Conservation (phyloP, 2,329 filamentous ascomycete genomes). For the Alternaria gansuensis region DNA sequence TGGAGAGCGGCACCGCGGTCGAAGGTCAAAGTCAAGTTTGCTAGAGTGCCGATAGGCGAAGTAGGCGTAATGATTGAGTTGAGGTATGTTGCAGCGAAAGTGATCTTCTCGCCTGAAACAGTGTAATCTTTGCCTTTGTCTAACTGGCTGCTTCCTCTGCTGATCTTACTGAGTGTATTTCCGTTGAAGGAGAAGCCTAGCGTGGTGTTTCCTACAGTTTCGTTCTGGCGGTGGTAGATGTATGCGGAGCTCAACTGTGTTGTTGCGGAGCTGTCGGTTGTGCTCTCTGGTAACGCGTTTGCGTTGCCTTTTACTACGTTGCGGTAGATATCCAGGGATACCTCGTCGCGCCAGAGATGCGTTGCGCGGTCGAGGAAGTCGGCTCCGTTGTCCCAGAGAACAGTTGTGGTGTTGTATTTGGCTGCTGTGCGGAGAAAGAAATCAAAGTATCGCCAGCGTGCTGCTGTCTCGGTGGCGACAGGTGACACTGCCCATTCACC, state of each 20-base stretch:
- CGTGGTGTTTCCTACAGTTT: constrained; percentile 54
- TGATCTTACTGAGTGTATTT: constrained; percentile 58
- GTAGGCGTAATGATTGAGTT: constrained; percentile 55
- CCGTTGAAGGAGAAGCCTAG: constrained; percentile 65
- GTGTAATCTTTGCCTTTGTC: constrained; percentile 58
- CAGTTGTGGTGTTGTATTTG: constrained; percentile 60
- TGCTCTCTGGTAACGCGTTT: constrained; percentile 64
- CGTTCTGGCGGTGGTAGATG: constrained; percentile 62
- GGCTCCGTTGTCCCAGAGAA: constrained; percentile 68
- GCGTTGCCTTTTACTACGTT: constrained; percentile 55
- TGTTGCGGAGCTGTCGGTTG: constrained; percentile 58
- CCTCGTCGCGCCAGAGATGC: constrained; percentile 61
- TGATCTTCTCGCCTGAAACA: constrained; percentile 56
- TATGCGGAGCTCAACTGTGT: constrained; percentile 63
- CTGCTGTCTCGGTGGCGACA: constrained; percentile 62
- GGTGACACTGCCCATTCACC: constrained; percentile 66
- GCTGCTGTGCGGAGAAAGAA: constrained; percentile 60
- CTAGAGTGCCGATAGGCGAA: constrained; percentile 58
- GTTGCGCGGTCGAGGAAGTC: constrained; percentile 64
- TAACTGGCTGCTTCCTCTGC: constrained; percentile 52
- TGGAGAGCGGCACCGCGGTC: constrained; percentile 59
- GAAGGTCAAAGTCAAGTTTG: constrained; percentile 64
- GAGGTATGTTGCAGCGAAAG: constrained; percentile 60
- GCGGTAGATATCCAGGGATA: constrained; percentile 59
- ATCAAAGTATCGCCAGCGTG: constrained; percentile 67